Percentiles rank a stretch among this genome's conserved stretches.
phyloP scores from a whole-genome alignment of 192 early-diverging fungal species.

The Coemansia sp. region DNA sequence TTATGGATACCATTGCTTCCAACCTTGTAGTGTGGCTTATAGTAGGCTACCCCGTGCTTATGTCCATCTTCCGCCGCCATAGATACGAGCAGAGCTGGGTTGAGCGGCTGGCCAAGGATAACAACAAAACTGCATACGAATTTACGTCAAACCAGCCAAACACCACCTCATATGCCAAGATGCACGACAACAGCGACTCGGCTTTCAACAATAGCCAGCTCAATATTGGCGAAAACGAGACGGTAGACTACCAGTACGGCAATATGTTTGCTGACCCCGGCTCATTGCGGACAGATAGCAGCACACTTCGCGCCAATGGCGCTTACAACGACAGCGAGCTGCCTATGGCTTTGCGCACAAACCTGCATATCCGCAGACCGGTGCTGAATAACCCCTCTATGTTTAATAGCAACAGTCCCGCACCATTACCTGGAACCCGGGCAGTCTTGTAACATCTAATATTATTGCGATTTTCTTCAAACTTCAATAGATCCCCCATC shows the following conservation, averaged over 20 bases:
- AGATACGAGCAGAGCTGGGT: conserved; percentile 37
- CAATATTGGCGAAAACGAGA: conserved; percentile 26
- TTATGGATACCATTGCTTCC: conserved; percentile 29
- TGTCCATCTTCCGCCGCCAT: conserved; percentile 35
- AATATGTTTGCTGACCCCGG: conserved; percentile 5
- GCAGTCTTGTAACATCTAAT: conserved; percentile 1
- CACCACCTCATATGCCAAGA: conserved; percentile 30
- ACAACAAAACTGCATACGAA: conserved; percentile 39
- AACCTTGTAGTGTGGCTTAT: conserved; percentile 45
- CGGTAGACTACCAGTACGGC: conserved; percentile 11
- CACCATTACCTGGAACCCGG: not conserved
- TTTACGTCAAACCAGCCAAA: conserved; percentile 16
- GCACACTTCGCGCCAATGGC: conserved; percentile 11
- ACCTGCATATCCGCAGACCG: conserved; percentile 44
- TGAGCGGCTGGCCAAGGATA: conserved; percentile 40
- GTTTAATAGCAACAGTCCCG: conserved; percentile 4
- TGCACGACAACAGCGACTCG: conserved; percentile 25
- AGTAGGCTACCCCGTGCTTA: conserved; percentile 30
- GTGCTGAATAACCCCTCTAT: conserved; percentile 36
- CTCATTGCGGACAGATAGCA: conserved; percentile 9
- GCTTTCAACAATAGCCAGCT: conserved; percentile 28
- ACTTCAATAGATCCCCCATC: too few relatives aligned
- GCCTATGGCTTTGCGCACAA: conserved; percentile 38
- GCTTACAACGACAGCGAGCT: conserved; percentile 14
- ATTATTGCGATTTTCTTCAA: conserved; percentile 1